Conservation (phyloP, 805 yeast species). For the Candida nonsorbophila region DNA sequence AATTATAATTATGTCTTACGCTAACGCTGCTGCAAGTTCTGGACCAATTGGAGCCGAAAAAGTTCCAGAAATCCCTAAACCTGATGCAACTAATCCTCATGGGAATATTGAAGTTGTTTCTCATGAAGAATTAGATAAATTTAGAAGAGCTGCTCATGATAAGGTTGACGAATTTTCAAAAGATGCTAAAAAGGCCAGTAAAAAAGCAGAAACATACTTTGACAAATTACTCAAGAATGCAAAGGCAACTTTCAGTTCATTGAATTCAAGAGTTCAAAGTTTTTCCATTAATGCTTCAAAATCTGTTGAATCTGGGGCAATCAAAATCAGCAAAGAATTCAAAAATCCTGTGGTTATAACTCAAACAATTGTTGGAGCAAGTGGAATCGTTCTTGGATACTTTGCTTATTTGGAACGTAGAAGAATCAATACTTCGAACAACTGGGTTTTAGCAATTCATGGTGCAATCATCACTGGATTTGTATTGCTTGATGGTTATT, state of each 20-base stretch:
- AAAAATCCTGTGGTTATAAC: conserved; percentile 59
- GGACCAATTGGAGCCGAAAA: conserved; percentile 30
- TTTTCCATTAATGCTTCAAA: conserved; percentile 10
- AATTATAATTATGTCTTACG: conserved; percentile 20
- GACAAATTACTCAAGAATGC: conserved; percentile 10
- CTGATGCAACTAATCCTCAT: conserved; percentile 10
- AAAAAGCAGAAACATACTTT: conserved; percentile 18
- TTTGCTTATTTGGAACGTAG: conserved; percentile 47
- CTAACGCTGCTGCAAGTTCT: conserved; percentile 37
- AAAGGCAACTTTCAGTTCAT: background rate
- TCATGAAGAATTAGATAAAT: conserved; percentile 10
- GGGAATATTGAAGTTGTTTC: conserved; percentile 10
- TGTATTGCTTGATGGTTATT: conserved; percentile 48
- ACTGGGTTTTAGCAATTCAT: conserved; percentile 41
- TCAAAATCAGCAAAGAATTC: conserved; percentile 33
- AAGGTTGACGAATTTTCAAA: conserved; percentile 15
- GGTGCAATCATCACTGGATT: conserved; percentile 51
- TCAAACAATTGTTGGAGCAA: conserved; percentile 46
- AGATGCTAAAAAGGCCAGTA: conserved; percentile 12
- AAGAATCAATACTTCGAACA: conserved; percentile 41
- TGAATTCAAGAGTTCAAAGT: conserved; percentile 2
- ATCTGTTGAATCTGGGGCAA: conserved; percentile 9
- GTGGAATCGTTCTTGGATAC: conserved; percentile 45
- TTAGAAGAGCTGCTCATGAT: conserved; percentile 9
- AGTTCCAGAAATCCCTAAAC: conserved; percentile 23